Evolutionary conservation across 495 filamentous ascomycete species (phyloP).

Genomic region (Echria macrotheca): DNA sequence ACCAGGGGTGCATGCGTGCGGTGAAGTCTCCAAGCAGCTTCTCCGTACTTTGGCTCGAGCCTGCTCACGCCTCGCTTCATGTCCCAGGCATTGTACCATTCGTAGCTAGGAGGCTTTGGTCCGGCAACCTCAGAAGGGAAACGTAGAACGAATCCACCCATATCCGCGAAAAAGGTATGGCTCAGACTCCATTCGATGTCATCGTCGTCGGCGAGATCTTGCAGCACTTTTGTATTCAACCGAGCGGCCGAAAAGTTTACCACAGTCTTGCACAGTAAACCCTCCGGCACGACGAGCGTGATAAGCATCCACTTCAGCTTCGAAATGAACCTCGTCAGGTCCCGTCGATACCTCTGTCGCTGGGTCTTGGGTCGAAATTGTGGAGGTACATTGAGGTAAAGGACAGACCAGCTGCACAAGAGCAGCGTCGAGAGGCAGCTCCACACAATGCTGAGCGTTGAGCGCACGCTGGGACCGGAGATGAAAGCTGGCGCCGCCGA

Average conservation of each 20-base stretch:
- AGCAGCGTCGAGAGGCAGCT: neutral
- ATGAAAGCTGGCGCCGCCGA: neutral
- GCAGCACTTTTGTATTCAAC: neutral
- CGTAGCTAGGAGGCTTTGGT: neutral
- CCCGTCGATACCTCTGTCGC: neutral
- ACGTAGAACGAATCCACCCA: neutral
- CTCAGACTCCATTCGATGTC: neutral
- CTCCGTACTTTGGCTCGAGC: neutral
- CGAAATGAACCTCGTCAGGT: neutral
- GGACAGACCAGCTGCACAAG: neutral
- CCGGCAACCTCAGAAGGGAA: neutral
- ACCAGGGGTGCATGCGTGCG: neutral
- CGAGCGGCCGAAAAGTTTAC: neutral
- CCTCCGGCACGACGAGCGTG: neutral
- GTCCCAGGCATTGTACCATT: neutral
- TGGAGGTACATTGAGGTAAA: neutral
- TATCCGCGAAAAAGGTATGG: slow-evolving; percentile 2
- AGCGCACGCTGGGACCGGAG: neutral
- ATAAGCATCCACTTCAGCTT: neutral
- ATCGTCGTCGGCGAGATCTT: neutral
- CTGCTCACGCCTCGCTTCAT: neutral
- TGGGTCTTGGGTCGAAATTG: neutral
- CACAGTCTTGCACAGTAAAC: neutral
- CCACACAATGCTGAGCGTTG: slow-evolving; percentile 1
- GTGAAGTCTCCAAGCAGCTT: neutral